phyloP scores from a whole-genome alignment of 768 basidiomycete genomes.

The Pholiota molesta region DNA sequence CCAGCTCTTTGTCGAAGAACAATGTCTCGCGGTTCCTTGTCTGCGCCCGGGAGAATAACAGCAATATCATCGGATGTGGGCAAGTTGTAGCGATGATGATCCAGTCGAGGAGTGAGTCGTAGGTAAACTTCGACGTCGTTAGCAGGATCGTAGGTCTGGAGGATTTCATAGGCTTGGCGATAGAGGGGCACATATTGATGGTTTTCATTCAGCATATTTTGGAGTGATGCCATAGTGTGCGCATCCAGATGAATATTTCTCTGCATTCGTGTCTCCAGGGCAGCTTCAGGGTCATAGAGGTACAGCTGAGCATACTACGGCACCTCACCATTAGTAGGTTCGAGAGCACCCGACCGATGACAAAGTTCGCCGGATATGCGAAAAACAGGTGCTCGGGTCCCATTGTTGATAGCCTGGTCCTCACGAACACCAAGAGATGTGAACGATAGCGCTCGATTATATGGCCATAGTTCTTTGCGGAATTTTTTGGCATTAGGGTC shows the following conservation, averaged over 20 bases:
- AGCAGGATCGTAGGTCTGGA: slow-evolving; percentile 21
- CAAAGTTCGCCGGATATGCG: slow-evolving; percentile 35
- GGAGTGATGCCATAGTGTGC: slow-evolving; percentile 25
- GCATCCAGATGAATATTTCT: slow-evolving; percentile 24
- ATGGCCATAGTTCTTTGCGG: slow-evolving; percentile 40
- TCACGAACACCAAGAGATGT: slow-evolving; percentile 33
- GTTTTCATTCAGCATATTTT: slow-evolving; percentile 20
- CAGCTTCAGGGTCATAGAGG: slow-evolving; percentile 4
- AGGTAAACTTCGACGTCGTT: slow-evolving; percentile 19
- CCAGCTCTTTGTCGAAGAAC: slow-evolving; percentile 16
- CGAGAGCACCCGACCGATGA: slow-evolving; percentile 35
- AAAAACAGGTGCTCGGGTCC: slow-evolving; percentile 29
- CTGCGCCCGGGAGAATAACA: slow-evolving; percentile 48
- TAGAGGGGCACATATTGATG: slow-evolving; percentile 33
- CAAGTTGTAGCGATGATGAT: slow-evolving; percentile 43
- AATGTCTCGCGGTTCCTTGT: slow-evolving; percentile 20
- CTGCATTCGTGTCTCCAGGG: slow-evolving; percentile 13
- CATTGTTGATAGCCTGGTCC: slow-evolving; percentile 26
- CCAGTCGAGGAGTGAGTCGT: slow-evolving; percentile 21
- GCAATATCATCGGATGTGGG: slow-evolving; percentile 31
- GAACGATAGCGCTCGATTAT: slow-evolving; percentile 42
- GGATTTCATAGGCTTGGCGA: slow-evolving; percentile 35
- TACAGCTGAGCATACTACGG: slow-evolving; percentile 7
- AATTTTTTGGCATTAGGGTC: slow-evolving; percentile 15
- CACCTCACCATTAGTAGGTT: slow-evolving; percentile 21